Percentiles rank a stretch among this genome's conserved stretches.
Conservation (phyloP, 805 yeast species). For the Candida ulmi region DNA sequence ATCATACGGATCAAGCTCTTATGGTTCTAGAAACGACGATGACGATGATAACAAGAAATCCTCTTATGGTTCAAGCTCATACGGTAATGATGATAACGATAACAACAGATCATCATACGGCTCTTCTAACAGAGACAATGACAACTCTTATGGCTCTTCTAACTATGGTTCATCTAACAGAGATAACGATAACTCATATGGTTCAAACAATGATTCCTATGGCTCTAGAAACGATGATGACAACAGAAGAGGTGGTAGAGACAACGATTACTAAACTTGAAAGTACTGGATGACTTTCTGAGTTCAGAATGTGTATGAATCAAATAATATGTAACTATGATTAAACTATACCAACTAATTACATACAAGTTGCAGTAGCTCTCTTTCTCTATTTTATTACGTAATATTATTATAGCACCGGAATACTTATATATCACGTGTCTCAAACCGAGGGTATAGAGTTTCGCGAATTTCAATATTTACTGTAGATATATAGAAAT, state of each 20-base stretch:
- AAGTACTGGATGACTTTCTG: neutral
- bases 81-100: conserved; percentile 11
- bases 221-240: conserved; percentile 9
- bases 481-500: too few species aligned
- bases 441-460: too few species aligned
- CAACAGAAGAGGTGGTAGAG: neutral
- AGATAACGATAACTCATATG: conserved; percentile 23
- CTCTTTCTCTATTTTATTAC: too few species aligned
- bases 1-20: conserved; percentile 23
- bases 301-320: neutral
- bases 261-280: neutral
- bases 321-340: too few species aligned
- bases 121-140: conserved; percentile 9
- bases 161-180: conserved; percentile 20
- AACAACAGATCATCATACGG: conserved; percentile 1
- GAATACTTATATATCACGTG: too few species aligned
- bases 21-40: conserved; percentile 10
- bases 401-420: too few species aligned
- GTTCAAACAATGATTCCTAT: conserved; percentile 15
- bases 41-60: conserved; percentile 1
- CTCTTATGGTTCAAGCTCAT: conserved; percentile 24
- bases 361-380: too few species aligned
- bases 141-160: conserved; percentile 16
- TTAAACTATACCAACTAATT: too few species aligned
- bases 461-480: too few species aligned